phyloP scores from a whole-genome alignment of 2,329 filamentous ascomycete genomes.

The Cladosporium oxysporum region DNA sequence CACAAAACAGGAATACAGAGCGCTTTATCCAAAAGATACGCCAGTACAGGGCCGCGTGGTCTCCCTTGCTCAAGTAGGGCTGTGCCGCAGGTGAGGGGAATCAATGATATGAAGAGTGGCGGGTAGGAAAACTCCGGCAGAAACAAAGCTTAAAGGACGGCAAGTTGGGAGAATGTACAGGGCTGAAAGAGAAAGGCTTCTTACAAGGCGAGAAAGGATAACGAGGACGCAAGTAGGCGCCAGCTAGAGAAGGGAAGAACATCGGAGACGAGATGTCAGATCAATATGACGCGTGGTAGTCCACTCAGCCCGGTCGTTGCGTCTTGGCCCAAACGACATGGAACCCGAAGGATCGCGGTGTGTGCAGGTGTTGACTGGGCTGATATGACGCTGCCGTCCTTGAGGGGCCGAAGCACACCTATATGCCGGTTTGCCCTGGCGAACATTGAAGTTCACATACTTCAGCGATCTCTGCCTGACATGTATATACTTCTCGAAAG shows the following conservation, averaged over 20 bases:
- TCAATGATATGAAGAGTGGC: neutral
- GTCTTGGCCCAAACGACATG: slow-evolving; percentile 12
- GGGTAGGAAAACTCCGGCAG: neutral
- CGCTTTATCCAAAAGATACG: neutral
- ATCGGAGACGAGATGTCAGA: slow-evolving; percentile 7
- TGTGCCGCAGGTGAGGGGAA: slow-evolving; percentile 4
- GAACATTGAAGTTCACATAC: neutral
- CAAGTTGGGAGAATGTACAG: neutral
- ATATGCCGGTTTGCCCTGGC: neutral
- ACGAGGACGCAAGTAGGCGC: neutral
- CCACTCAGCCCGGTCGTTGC: slow-evolving; percentile 10
- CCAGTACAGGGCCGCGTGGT: slow-evolving; percentile 8
- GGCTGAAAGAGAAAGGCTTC: neutral
- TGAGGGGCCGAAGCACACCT: neutral
- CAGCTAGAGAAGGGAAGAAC: slow-evolving; percentile 5
- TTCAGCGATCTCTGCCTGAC: neutral
- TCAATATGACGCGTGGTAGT: slow-evolving; percentile 16
- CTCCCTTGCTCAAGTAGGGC: slow-evolving; percentile 2
- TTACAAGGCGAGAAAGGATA: neutral
- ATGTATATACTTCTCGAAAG: neutral
- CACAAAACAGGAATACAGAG: neutral
- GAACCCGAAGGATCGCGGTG: neutral
- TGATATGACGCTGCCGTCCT: neutral
- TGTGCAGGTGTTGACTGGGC: neutral
- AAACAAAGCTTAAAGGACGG: neutral